Base-by-base conservation (phyloP, 179 eudicot genomes). In the Actinidia polygama region DNA sequence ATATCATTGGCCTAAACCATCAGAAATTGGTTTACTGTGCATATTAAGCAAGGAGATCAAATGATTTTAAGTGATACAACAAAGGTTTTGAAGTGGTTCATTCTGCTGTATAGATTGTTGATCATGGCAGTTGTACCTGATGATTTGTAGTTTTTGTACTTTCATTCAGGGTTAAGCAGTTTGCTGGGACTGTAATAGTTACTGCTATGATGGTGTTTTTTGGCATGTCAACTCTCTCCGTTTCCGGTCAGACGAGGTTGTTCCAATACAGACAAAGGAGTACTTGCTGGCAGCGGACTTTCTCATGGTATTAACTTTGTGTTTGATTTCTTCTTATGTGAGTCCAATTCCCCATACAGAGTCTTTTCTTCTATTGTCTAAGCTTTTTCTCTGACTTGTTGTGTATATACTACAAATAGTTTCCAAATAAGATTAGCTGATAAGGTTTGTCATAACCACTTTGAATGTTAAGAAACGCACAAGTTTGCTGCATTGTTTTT, bases 301-400 rank as follows among this genome's bases (percentile, higher is more conserved):
- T 84, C 85, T 18, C 80, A 82, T 63, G 84, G 87, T 79, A 64
- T 77, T 63, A 57, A 51, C 46, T 70, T 83, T 10, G 46, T 81
- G 51, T 51, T 81, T 53, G 84, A 81, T 81, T 81, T 81, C 79
- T 73, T 81, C 63, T 30, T 30, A 30, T 81, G 79, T 74, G 73
- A 73, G 79, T 81, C 26, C 55, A 44, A 4, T 10, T 15, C 19
- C 49, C 24, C 16, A 54, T 54, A 63, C 64, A 18, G 23, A 18
- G 23, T 61, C 24, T 19, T 4, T 14, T 23, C 44, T 64, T 3
- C 12, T 2, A 24, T 26, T 26, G 30, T 26, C 30, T 44, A 10
- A 24, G 10, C 57, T 24, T 2, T 7, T 40, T 44, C 69, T n/a
- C 21, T 55, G 49, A 4, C 2, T 54, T 53, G 10, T 57, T 10